Evolutionary conservation across 495 filamentous ascomycete genomes (phyloP).

Genomic region (Daldinia grandis): DNA sequence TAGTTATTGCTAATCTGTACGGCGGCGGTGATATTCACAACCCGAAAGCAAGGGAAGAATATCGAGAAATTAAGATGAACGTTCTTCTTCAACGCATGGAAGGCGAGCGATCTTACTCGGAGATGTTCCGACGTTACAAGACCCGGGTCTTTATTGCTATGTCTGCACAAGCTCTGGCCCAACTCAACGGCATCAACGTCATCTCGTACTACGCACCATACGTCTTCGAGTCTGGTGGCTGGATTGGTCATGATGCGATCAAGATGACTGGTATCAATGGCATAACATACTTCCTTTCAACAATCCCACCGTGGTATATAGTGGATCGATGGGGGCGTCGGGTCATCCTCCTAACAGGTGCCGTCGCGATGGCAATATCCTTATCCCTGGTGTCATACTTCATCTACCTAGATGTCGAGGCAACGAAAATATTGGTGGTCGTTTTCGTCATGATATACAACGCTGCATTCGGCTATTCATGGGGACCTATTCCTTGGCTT

Average conservation of each 20-base stretch:
- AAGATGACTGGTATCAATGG: conserved; percentile 98
- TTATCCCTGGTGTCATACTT: conserved; percentile 96
- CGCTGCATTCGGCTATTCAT: conserved; percentile 97
- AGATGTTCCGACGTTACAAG: conserved; percentile 95
- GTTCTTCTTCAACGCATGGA: conserved; percentile 92
- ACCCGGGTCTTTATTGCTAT: conserved; percentile 97
- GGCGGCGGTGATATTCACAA: conserved; percentile 95
- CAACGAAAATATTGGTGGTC: conserved; percentile 85
- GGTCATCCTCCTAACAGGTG: conserved; percentile 88
- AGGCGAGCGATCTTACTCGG: conserved; percentile 87
- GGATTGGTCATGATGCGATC: conserved; percentile 87
- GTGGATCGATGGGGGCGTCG: conserved; percentile 94
- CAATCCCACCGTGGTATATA: conserved; percentile 96
- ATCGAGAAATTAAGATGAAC: conserved; percentile 98
- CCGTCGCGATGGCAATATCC: conserved; percentile 88
- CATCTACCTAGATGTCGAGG: conserved; percentile 81
- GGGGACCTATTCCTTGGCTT: conserved; percentile 98
- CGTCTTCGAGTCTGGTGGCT: conserved; percentile 95
- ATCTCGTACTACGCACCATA: conserved; percentile 98
- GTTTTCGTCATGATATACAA: conserved; percentile 98
- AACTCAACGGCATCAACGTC: conserved; percentile 98
- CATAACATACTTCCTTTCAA: conserved; percentile 87
- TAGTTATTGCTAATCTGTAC: conserved; percentile 97
- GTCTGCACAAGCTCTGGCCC: conserved; percentile 95
- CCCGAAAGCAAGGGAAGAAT: conserved; percentile 88